Percentiles rank a stretch among this genome's conserved stretches.
These are phyloP conservation scores for Senna siamea DNA, from an alignment of 306 rosid genomes.

Conservation along the genomic window DNA sequence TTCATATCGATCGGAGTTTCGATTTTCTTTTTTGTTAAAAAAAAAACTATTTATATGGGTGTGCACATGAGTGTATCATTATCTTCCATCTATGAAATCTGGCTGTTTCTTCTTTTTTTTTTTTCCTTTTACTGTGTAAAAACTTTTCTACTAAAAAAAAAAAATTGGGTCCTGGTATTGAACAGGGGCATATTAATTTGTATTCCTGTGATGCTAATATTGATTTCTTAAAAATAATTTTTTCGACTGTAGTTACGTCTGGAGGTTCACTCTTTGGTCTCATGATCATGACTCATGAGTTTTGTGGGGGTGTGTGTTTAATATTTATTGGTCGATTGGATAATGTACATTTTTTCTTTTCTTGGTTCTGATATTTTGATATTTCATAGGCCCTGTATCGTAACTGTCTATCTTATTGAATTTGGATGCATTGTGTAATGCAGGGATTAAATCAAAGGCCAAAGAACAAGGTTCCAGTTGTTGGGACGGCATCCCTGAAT, in stretches of 20 bases:
- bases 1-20: not conserved
- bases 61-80: not conserved
- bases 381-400: not conserved
- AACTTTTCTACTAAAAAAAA: too few relatives aligned
- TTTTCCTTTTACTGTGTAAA: too few relatives aligned
- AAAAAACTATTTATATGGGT: not conserved
- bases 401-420: not conserved
- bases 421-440: constrained; percentile 24
- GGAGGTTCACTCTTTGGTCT: not conserved
- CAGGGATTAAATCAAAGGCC: constrained; percentile 85
- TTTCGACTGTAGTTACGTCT: not conserved
- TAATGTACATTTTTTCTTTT: not conserved
- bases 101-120: not conserved
- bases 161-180: not conserved
- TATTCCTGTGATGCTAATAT: not conserved
- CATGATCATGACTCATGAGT: too few relatives aligned
- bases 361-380: not conserved
- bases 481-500: constrained; percentile 83
- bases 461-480: constrained; percentile 68
- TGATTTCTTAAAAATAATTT: not conserved
- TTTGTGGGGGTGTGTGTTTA: not conserved
- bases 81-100: not conserved
- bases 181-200: not conserved
- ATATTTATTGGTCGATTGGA: not conserved
- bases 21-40: not conserved